Base-by-base conservation (phyloP, 2,329 filamentous ascomycete species). In the Aspergillus bombycis region DNA sequence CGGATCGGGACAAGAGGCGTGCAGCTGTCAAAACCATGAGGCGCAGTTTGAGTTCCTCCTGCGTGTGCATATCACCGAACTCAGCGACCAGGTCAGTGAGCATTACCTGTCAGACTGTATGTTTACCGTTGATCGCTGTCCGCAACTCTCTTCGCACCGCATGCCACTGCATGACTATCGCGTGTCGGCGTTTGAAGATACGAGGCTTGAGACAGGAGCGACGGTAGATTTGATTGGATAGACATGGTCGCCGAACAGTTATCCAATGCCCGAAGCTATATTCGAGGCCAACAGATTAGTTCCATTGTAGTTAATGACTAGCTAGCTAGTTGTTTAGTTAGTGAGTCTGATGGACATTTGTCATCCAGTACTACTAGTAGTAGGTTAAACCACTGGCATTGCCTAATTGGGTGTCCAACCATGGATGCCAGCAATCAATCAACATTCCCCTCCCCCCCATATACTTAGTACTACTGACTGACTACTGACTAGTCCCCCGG, bases 1-100 rank as follows among this genome's bases (percentile, higher is more conserved):
- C 45, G 23, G 45, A 16, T 28, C 45, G 23, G 45, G 11, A 36
- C 10, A 36, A 38, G 16, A 50, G 26, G 7, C 46, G 12, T 50
- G 46, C 46, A 50, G 46, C 46, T 50, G 46, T 50, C 46, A 50
- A 50, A 50, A 50, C 4, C 21, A 23, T 50, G 46, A 50, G 46
- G 46, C 46, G 26, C 14, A 30, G 21, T 50, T 50, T 50, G 26
- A 26, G 46, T 50, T 50, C 16, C 11, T 28, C 23, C 23, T 50
- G 6, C 12, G 46, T 50, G 46, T 9, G 14, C 23, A 50, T 8
- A 23, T 46, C 45, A 46, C 21, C 1, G 23, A 21, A n/a, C 11
- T 21, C 45, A 46, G 21, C 21, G 43, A 23, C n/a, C 43, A 45
- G 21, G 6, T 46, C 12, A 26, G 11, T 26, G 21, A 8, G 21